Evolutionary conservation across 2,329 filamentous ascomycete genomes (phyloP).

Genomic region (Fusarium neocosmosporiellum): DNA sequence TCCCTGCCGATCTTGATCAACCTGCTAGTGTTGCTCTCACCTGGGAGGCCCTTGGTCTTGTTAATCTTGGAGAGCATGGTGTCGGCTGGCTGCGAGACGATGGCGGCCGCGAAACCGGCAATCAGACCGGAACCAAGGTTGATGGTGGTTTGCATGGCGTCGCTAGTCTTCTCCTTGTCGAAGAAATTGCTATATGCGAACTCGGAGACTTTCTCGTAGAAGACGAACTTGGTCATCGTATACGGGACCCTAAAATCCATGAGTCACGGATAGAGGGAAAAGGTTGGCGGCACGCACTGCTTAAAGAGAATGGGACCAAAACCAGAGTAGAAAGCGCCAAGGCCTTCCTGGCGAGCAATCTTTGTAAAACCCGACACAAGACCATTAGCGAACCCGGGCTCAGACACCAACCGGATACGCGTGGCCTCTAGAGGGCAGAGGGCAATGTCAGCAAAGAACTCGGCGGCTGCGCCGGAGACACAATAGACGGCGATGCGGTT

Average conservation of each 20-base stretch:
- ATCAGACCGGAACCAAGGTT: constrained; percentile 72
- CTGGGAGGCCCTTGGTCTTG: constrained; percentile 88
- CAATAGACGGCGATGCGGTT: constrained; percentile 86
- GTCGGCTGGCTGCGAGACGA: constrained; percentile 89
- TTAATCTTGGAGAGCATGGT: constrained; percentile 96
- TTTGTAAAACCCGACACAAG: background rate
- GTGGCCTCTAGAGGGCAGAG: background rate
- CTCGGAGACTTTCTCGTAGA: background rate
- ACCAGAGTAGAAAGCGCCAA: background rate
- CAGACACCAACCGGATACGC: background rate
- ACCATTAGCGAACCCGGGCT: background rate
- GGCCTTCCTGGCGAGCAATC: background rate
- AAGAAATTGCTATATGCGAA: background rate
- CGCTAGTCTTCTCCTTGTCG: constrained; percentile 65
- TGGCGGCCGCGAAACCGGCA: constrained; percentile 81
- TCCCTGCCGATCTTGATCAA: constrained; percentile 89
- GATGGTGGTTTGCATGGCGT: constrained; percentile 77
- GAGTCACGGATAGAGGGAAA: background rate
- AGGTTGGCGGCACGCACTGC: background rate
- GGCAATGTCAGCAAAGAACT: background rate
- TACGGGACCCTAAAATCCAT: background rate
- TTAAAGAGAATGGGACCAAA: background rate
- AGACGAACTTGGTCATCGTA: background rate
- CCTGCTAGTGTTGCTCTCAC: constrained; percentile 82
- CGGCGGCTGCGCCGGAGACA: constrained; percentile 66